Conservation (phyloP, 768 basidiomycete genomes). For the Mycena crocata region DNA sequence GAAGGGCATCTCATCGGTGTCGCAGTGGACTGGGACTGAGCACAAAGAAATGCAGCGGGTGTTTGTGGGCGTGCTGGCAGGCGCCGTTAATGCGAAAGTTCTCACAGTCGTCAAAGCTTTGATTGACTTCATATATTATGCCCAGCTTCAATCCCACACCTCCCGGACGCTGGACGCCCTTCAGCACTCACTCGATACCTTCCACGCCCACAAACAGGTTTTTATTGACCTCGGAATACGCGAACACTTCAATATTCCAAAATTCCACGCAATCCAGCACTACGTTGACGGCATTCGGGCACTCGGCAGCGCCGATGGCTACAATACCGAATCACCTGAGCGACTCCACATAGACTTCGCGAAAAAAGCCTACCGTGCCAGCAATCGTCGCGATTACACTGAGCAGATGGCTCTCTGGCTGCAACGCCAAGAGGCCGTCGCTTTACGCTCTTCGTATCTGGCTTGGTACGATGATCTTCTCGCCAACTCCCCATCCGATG, state of each 20-base stretch:
- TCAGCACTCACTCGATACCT: not conserved
- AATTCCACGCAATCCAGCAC: conserved; percentile 2
- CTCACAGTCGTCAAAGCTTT: conserved; percentile 28
- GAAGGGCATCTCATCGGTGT: no score
- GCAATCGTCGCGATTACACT: conserved; percentile 14
- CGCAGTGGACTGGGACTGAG: no score
- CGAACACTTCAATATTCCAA: not conserved
- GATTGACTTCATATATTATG: conserved; percentile 40
- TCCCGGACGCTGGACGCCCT: conserved; percentile 13
- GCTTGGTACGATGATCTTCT: not conserved
- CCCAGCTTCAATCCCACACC: conserved; percentile 34
- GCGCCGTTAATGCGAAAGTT: conserved; percentile 20
- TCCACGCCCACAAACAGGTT: not conserved
- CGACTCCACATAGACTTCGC: not conserved
- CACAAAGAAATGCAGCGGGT: conserved; percentile 13
- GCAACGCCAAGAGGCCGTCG: conserved; percentile 40
- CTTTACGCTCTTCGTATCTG: conserved; percentile 33
- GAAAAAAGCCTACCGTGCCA: not conserved
- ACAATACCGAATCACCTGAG: not conserved
- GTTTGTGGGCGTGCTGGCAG: no score
- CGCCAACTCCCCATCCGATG: no score
- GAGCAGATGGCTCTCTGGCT: conserved; percentile 48
- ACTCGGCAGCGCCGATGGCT: not conserved
- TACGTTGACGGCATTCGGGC: not conserved
- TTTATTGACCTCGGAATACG: not conserved